Conservation (phyloP, 495 filamentous ascomycete species). For the Aspergillus avenaceus region DNA sequence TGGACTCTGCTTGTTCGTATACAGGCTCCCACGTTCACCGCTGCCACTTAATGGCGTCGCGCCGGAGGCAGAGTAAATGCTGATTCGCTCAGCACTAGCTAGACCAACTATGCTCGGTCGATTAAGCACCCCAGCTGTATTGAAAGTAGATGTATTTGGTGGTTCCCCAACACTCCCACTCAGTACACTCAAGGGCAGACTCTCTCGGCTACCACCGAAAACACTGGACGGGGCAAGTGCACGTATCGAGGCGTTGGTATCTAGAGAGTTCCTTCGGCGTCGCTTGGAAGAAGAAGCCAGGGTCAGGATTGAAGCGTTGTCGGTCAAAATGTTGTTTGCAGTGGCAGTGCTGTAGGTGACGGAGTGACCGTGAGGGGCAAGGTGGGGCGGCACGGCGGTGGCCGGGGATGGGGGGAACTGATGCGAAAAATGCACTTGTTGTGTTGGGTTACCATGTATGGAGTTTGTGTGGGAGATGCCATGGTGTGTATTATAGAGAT, state of each 20-base stretch:
- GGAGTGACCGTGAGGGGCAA: constrained; percentile 64
- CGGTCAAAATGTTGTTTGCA: constrained; percentile 86
- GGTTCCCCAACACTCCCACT: constrained; percentile 67
- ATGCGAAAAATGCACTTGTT: constrained; percentile 73
- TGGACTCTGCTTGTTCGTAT: constrained; percentile 62
- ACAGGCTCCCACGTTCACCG: constrained; percentile 78
- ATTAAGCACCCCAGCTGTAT: constrained; percentile 37
- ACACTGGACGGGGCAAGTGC: constrained; percentile 87
- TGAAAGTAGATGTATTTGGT: constrained; percentile 49
- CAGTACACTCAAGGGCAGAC: constrained; percentile 81
- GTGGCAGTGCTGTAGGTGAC: constrained; percentile 84
- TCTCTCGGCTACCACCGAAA: constrained; percentile 86
- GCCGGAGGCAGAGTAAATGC: constrained; percentile 80
- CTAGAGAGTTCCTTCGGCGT: constrained; percentile 80
- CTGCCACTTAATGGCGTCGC: constrained; percentile 52
- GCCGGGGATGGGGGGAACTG: constrained; percentile 79
- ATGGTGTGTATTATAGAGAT: constrained; percentile 44
- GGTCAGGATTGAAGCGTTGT: constrained; percentile 93
- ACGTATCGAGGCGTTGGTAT: constrained; percentile 93
- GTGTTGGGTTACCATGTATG: constrained; percentile 45
- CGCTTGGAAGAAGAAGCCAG: constrained; percentile 94
- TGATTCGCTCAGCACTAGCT: constrained; percentile 71
- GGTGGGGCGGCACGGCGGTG: constrained; percentile 76
- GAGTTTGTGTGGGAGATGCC: constrained; percentile 40
- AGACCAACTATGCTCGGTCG: constrained; percentile 58